Evolutionary conservation across 1,139 yeast genomes (phyloP), one percentile per base, ranked within the genome.

Genomic region (Taphrina sp.): DNA sequence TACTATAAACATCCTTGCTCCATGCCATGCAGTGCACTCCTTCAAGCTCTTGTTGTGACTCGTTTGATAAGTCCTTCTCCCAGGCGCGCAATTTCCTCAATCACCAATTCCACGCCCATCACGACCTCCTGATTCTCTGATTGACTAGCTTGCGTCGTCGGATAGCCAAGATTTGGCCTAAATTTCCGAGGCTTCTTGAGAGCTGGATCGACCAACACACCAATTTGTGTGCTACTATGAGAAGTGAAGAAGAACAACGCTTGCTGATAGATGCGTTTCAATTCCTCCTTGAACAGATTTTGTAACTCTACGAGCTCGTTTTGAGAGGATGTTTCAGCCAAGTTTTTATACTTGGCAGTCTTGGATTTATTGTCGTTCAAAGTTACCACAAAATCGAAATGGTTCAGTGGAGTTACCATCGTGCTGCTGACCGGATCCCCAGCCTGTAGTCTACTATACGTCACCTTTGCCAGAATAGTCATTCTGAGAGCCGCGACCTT

Each of bases 381-480:
- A 52, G 77, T 75, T 59, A 90, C 75, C 10, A 83, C 82, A 64
- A 92, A 80, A 67, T 90, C 95, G 66, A 83, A 92, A 69, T 90
- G 97, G 59, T 78, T 76, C 60, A 86, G 73, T 0, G 95, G 89
- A 1, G 97, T 92, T 68, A 88, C 88, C 49, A 88, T 70, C 43
- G 81, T 23, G 17, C 41, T 20, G 34, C 22, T 29, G 8, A 16
- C 33, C 17, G 35, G 19, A 19, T 38, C 24, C 1, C 81, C 83
- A 17, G 63, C 62, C 3, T 58, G 58, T 17, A 84, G 67, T 59
- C 84, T 67, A 33, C 76, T 76, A 43, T 78, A 71, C 0, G 94
- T 92, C 29, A 85, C 89, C 63, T 89, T 80, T 1, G 96, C 80
- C 60, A 92, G 76, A 0, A 95, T 92, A 0, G 97, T 90, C 61